These are phyloP conservation scores for Trifolium dubium DNA, from an alignment of 306 rosid genomes.

Conservation along the genomic window DNA sequence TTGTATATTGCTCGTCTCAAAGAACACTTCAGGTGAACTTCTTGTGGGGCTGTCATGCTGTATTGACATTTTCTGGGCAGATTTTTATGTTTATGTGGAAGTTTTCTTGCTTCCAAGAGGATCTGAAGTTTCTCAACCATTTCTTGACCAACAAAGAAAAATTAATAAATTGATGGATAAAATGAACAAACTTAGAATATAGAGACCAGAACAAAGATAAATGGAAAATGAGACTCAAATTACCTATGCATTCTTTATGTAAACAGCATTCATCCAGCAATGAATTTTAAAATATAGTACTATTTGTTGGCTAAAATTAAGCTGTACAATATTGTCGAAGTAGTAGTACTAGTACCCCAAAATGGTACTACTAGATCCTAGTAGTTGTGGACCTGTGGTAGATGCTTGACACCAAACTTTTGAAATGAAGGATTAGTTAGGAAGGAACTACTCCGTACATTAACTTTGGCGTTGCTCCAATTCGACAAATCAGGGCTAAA, in stretches of 20 bases:
- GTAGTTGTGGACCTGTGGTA: too few relatives aligned
- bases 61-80: neutral
- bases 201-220: neutral
- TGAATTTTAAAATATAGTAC: too few relatives aligned
- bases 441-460: too few relatives aligned
- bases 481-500: too few relatives aligned
- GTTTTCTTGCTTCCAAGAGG: slow-evolving; percentile 8
- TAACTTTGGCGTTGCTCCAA: too few relatives aligned
- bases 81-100: neutral
- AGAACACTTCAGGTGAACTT: slow-evolving; percentile 18
- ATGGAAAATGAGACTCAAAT: neutral
- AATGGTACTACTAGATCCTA: too few relatives aligned
- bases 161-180: neutral
- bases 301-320: too few relatives aligned
- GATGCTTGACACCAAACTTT: too few relatives aligned
- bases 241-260: neutral
- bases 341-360: too few relatives aligned
- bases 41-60: slow-evolving; percentile 8
- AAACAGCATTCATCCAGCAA: too few relatives aligned
- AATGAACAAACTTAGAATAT: neutral
- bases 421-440: too few relatives aligned
- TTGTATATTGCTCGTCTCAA: neutral
- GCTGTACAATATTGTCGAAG: too few relatives aligned
- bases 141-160: neutral
- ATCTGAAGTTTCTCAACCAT: neutral